A percentile compares a stretch with the other conserved stretches of the same genome.
phyloP scores from a whole-genome alignment of 257 asterid genomes.

The Cruciata laevipes region DNA sequence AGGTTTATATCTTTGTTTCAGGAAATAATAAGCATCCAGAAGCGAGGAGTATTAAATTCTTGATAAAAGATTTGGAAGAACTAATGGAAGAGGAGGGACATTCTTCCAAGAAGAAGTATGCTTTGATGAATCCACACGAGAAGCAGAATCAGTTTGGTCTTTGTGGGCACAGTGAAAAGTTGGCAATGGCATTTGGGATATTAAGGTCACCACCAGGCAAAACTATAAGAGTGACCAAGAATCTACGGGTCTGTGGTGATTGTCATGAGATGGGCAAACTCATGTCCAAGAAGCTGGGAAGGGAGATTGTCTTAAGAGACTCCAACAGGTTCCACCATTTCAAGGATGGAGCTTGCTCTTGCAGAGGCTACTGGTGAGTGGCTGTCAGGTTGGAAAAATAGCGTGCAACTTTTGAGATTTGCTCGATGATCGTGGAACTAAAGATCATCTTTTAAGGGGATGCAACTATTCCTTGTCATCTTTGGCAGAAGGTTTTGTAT shows the following conservation, averaged over 20 bases:
- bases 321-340: conserved; percentile 27
- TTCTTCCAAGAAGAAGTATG: conserved; percentile 11
- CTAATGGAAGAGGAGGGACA: conserved; percentile 20
- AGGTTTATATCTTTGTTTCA: conserved; percentile 17
- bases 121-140: conserved; percentile 9
- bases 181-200: conserved; percentile 28
- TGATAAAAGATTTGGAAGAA: conserved; percentile 10
- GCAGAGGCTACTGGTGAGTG: conserved; percentile 21
- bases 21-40: conserved; percentile 13
- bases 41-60: conserved; percentile 5
- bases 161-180: conserved; percentile 24
- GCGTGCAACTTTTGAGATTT: no score
- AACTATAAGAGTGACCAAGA: conserved; percentile 21
- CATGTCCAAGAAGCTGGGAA: conserved; percentile 13
- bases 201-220: conserved; percentile 12
- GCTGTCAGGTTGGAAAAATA: not conserved
- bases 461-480: not conserved
- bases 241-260: conserved; percentile 16
- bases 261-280: conserved; percentile 24
- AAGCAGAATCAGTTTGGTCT: conserved; percentile 13
- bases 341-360: conserved; percentile 24
- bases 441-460: not conserved
- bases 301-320: conserved; percentile 26
- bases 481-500: not conserved
- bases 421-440: not conserved